A percentile compares a stretch with the other conserved stretches of the same genome.
phyloP scores from a whole-genome alignment of 768 basidiomycete genomes.

The Psilocybe azurescens region DNA sequence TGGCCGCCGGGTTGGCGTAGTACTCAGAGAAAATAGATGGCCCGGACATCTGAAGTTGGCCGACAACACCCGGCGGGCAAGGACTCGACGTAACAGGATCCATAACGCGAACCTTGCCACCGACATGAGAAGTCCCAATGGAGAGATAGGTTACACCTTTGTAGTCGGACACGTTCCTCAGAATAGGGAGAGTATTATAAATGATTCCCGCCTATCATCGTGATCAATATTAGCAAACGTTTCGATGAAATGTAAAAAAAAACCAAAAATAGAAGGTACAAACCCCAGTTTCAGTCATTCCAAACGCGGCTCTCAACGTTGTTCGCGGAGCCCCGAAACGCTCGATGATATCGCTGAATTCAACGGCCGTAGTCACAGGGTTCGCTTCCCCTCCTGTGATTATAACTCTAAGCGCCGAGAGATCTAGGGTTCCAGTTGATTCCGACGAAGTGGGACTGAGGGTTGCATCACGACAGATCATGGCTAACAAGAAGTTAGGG shows the following conservation, averaged over 20 bases:
- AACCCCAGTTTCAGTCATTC: conserved; percentile 7
- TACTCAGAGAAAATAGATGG: neutral
- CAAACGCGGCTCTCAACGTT: neutral
- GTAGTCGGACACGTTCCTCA: neutral
- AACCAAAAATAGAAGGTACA: neutral
- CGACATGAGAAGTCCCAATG: neutral
- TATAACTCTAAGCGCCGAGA: neutral
- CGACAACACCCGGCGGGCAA: neutral
- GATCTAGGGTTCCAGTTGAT: neutral
- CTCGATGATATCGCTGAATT: conserved; percentile 3
- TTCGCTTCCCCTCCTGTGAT: neutral
- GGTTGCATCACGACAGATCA: conserved; percentile 1
- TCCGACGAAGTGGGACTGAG: neutral
- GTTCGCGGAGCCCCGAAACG: neutral
- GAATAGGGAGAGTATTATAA: neutral
- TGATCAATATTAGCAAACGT: neutral
- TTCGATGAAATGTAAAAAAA: neutral
- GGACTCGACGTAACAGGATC: neutral
- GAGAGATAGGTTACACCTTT: neutral
- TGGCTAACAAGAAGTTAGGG: conserved; percentile 3
- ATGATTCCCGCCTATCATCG: neutral
- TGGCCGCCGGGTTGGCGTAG: neutral
- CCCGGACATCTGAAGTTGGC: conserved; percentile 2
- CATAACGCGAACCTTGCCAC: neutral
- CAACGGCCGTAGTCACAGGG: conserved; percentile 1